phyloP scores from a whole-genome alignment of 108 stramenopile genomes.

The Bacterosira constricta region DNA sequence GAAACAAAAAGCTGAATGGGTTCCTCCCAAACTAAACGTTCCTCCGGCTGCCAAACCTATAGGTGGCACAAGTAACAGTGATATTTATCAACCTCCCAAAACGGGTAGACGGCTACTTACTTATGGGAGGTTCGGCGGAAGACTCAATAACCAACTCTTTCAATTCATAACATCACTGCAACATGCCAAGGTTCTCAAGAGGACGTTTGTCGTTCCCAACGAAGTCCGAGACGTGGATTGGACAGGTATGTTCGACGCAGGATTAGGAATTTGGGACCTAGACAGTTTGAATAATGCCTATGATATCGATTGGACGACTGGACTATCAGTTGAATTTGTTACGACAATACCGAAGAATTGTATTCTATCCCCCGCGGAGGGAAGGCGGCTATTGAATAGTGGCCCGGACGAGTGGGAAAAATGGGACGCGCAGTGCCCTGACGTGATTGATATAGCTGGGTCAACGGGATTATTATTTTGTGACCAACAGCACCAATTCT shows the following conservation, averaged over 20 bases:
- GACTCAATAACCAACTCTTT: conserved; percentile 53
- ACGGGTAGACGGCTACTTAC: conserved; percentile 41
- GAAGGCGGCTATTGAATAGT: conserved; percentile 19
- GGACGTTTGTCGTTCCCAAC: conserved; percentile 48
- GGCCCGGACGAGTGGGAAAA: conserved; percentile 39
- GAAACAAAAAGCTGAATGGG: background rate
- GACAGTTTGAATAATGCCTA: conserved; percentile 34
- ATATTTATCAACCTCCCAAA: conserved; percentile 33
- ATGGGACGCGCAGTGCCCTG: conserved; percentile 46
- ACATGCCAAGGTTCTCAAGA: conserved; percentile 45
- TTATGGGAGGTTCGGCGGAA: conserved; percentile 46
- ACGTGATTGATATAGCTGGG: conserved; percentile 46
- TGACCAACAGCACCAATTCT: conserved; percentile 50
- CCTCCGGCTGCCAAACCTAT: background rate
- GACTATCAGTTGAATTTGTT: conserved; percentile 21
- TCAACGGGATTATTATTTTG: conserved; percentile 48
- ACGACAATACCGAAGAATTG: conserved; percentile 26
- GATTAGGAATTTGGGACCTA: conserved; percentile 44
- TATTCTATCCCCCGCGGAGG: conserved; percentile 34
- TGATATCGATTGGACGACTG: conserved; percentile 43
- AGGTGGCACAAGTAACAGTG: conserved; percentile 13
- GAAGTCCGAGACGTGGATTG: conserved; percentile 50
- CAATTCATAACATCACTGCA: conserved; percentile 50
- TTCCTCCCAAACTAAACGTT: background rate
- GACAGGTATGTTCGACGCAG: conserved; percentile 49